A percentile compares a stretch with the other conserved stretches of the same genome.
Conservation (phyloP, 257 asterid genomes). For the Nyctanthes arbortristis region DNA sequence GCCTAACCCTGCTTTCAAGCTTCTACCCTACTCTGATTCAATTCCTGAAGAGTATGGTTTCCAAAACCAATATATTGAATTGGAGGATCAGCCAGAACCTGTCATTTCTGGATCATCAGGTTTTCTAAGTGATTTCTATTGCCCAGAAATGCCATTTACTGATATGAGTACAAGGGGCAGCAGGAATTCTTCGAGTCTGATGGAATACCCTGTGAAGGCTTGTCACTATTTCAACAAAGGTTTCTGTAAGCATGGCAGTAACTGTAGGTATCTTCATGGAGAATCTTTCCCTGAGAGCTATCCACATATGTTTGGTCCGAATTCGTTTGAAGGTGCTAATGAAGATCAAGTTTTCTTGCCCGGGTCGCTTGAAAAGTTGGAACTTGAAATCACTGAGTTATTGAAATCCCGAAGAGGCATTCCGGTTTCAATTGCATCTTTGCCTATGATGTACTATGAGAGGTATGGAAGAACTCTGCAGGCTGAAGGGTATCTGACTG, state of each 20-base stretch:
- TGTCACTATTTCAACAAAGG: slow-evolving; percentile 85
- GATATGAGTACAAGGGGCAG: slow-evolving; percentile 40
- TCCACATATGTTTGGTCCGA: slow-evolving; percentile 39
- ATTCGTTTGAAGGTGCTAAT: slow-evolving; percentile 35
- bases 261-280: slow-evolving; percentile 73
- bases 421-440: slow-evolving; percentile 82
- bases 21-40: slow-evolving; percentile 36
- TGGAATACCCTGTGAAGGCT: slow-evolving; percentile 51
- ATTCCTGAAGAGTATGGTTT: slow-evolving; percentile 26
- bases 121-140: slow-evolving; percentile 38
- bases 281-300: slow-evolving; percentile 42
- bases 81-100: slow-evolving; percentile 43
- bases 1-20: slow-evolving; percentile 30
- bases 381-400: slow-evolving; percentile 65
- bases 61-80: slow-evolving; percentile 29
- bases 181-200: slow-evolving; percentile 34
- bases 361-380: slow-evolving; percentile 66
- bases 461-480: slow-evolving; percentile 68
- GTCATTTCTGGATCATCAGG: slow-evolving; percentile 25
- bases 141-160: slow-evolving; percentile 44
- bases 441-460: slow-evolving; percentile 78
- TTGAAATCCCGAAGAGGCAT: slow-evolving; percentile 62
- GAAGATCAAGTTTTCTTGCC: slow-evolving; percentile 63
- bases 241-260: slow-evolving; percentile 80
- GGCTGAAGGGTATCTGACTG: slow-evolving; percentile 87